Evolutionary conservation across 2,329 filamentous ascomycete genomes (phyloP), one percentile per base, ranked within the genome.

Genomic region (Apiospora koreana): DNA sequence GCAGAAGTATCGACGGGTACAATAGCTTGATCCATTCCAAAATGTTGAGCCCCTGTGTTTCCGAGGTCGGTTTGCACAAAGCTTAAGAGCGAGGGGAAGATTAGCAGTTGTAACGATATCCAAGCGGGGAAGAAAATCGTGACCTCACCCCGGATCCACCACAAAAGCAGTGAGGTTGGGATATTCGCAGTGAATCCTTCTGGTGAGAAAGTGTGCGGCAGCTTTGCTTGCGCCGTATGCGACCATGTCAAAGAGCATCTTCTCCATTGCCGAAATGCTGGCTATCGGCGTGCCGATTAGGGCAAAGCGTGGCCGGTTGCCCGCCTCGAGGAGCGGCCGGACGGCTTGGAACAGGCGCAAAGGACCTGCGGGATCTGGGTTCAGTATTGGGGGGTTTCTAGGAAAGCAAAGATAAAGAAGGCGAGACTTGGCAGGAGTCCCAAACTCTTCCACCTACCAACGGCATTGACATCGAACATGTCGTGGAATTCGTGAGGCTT

Each of bases 341-440:
- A 58, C 65, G 28, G 72, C 72, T 46, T 73, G 70, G 64, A 71
- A 71, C 12, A 74, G 71, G 48, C 72, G 69, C 41, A 73, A 38
- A 1, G 72, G 73, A 21, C 67, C 72, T 25, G 21, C n/a, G n/a
- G n/a, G n/a, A n/a, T n/a, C n/a, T n/a, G n/a, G n/a, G n/a, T n/a
- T n/a, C n/a, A n/a, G n/a, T n/a, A n/a, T n/a, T n/a, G n/a, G n/a
- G n/a, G n/a, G n/a, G n/a, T n/a, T n/a, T n/a, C n/a, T n/a, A n/a
- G n/a, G n/a, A n/a, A n/a, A n/a, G n/a, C n/a, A n/a, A n/a, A n/a
- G n/a, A n/a, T n/a, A n/a, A n/a, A n/a, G n/a, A n/a, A n/a, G n/a
- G n/a, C n/a, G n/a, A n/a, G n/a, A n/a, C n/a, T n/a, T n/a, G n/a
- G n/a, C n/a, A n/a, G n/a, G n/a, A n/a, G n/a, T n/a, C n/a, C n/a